These are phyloP conservation scores for Narthecium ossifragum DNA, from an alignment of 106 monocot genomes.

Conservation along the genomic window DNA sequence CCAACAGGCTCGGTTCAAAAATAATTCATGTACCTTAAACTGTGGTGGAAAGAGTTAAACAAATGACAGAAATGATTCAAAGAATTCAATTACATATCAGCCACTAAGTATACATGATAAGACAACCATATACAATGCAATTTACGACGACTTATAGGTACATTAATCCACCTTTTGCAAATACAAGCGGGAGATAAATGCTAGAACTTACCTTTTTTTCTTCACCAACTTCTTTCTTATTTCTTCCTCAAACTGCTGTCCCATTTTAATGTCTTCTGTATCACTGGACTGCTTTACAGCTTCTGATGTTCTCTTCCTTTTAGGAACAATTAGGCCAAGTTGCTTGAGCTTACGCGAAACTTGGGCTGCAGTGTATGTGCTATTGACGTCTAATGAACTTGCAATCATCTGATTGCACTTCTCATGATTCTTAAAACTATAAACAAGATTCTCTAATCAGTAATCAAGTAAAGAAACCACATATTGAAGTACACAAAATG, in stretches of 20 bases:
- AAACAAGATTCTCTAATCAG: neutral
- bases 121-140: neutral
- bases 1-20: neutral
- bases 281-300: conserved; percentile 2
- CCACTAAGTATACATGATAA: neutral
- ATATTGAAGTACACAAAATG: too few species aligned
- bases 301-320: conserved; percentile 10
- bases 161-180: neutral
- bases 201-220: conserved; percentile 25
- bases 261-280: neutral
- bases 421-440: conserved; percentile 51
- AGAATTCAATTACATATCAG: neutral
- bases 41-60: neutral
- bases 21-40: neutral
- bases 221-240: conserved; percentile 18
- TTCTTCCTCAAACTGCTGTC: conserved; percentile 39
- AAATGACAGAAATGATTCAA: neutral
- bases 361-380: conserved; percentile 40
- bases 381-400: conserved; percentile 31
- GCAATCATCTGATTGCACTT: conserved; percentile 70
- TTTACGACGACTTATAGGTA: neutral
- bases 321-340: conserved; percentile 47
- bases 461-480: neutral
- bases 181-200: neutral
- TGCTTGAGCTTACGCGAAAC: conserved; percentile 56